Base-by-base conservation (phyloP, 345 rosid species). In the Aethionema arabicum region DNA sequence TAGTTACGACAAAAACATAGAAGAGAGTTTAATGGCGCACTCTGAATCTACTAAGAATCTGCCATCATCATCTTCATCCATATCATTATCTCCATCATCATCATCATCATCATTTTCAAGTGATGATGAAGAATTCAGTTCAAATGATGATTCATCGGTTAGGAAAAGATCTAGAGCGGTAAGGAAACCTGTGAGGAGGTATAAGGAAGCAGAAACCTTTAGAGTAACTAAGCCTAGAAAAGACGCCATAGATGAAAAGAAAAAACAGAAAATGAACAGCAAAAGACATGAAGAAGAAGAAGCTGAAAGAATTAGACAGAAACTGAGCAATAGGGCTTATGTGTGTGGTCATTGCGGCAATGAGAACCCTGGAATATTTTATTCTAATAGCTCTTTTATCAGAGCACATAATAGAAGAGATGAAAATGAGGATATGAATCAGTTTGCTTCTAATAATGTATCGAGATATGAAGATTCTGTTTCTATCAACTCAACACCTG, bases 261-360 rank as follows among this genome's bases (percentile, higher is more conserved):
- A n/a, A n/a, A n/a, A n/a, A n/a, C n/a, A 33, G 37, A 4, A 4
- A 7, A 4, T 33, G 7, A 4, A 33, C 37, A 4, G 37, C 37
- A 4, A 7, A 33, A 7, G 4, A 33, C 5, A 4, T 33, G 7
- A 33, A 33, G 37, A 42, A 11, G n/a, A 42, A 12, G 47, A 42
- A 42, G 10, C 4, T 11, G 12, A 42, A 42, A 42, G 47, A 42
- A 14, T 42, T 5, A 6, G 4, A 12, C 5, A 42, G 12, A 11
- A 42, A 12, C 48, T 12, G 7, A 59, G 39, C 32, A 45, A 21
- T 52, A 41, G 0, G 14, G 70, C 32, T 51, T 64, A 40, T 49
- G 9, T 21, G 11, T 71, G 70, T 51, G 12, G 15, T 42, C 70
- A 71, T 39, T 71, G 75, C 45, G 70, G 66, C 61, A 57, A 63